Percentiles rank a stretch among this genome's conserved stretches.
Conservation (phyloP, 164 flowering plant genomes). For the Annona cherimola region DNA sequence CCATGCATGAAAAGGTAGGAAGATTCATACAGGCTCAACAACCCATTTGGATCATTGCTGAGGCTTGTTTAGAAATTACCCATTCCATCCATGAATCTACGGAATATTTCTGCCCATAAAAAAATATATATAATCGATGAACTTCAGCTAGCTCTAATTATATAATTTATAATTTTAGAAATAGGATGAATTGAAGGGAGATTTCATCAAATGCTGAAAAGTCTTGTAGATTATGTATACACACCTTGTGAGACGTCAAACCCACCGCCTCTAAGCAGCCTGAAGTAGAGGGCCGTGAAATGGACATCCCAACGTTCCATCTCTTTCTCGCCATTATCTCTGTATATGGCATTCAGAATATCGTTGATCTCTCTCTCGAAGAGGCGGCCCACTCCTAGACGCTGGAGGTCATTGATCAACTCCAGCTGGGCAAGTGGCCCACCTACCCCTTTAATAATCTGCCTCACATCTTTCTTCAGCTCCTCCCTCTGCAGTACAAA, state of each 20-base stretch:
- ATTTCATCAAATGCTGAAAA: too few species aligned
- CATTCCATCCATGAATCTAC: conserved; percentile 22
- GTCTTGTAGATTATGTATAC: neutral
- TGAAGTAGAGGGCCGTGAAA: conserved; percentile 3
- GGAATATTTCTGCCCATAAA: conserved; percentile 20
- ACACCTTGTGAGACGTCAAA: conserved; percentile 8
- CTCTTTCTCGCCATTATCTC: neutral
- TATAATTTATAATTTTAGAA: too few species aligned
- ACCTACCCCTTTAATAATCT: conserved; percentile 3
- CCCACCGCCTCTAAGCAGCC: conserved; percentile 7
- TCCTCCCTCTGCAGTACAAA: neutral
- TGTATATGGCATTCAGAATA: neutral
- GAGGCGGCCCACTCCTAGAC: conserved; percentile 22
- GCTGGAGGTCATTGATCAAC: conserved; percentile 19
- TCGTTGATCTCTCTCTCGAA: conserved; percentile 18
- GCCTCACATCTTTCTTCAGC: conserved; percentile 14
- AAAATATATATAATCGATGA: too few species aligned
- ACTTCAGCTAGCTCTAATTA: too few species aligned
- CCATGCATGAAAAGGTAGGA: conserved; percentile 30
- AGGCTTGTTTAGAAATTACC: conserved; percentile 17
- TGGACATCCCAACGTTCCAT: neutral
- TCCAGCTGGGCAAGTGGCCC: conserved; percentile 15
- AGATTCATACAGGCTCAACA: conserved; percentile 33
- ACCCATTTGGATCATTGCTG: conserved; percentile 18
- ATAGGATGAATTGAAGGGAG: too few species aligned